Percentiles rank a stretch among this genome's conserved stretches.
These are phyloP conservation scores for Cytospora leucostoma DNA, from an alignment of 2,329 filamentous ascomycete genomes.

Conservation along the genomic window DNA sequence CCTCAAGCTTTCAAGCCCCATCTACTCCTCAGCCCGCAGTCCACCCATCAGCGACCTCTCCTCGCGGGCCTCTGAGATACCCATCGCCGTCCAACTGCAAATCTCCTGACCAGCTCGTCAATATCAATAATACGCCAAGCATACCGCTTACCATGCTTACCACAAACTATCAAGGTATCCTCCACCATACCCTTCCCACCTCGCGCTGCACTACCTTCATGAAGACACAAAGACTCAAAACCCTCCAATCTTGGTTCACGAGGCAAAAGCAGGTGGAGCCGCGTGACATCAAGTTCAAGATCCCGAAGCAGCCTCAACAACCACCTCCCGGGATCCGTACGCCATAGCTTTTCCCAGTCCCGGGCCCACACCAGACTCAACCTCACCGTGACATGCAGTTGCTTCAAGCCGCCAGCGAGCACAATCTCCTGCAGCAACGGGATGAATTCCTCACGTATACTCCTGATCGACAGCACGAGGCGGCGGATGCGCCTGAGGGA, in stretches of 20 bases:
- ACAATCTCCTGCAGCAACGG: constrained; percentile 34
- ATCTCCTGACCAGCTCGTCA: constrained; percentile 29
- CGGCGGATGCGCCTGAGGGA: constrained; percentile 30
- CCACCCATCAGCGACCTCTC: constrained; percentile 7
- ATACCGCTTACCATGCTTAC: neutral
- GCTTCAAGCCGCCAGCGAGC: constrained; percentile 31
- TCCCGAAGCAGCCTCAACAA: constrained; percentile 47
- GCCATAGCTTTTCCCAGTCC: constrained; percentile 9
- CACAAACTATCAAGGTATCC: too few species aligned
- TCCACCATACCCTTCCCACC: neutral
- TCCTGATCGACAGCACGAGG: constrained; percentile 31
- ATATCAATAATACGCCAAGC: constrained; percentile 33
- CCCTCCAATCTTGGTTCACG: neutral
- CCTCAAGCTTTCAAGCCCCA: too few species aligned
- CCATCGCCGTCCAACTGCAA: constrained; percentile 16
- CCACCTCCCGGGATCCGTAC: constrained; percentile 30
- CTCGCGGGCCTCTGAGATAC: constrained; percentile 15
- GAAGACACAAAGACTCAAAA: neutral
- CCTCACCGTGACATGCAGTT: constrained; percentile 29
- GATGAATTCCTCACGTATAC: constrained; percentile 27
- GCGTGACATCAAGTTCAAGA: constrained; percentile 45
- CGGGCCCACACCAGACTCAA: constrained; percentile 15
- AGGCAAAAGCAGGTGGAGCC: constrained; percentile 40
- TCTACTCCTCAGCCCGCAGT: too few species aligned
- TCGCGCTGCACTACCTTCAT: neutral